A percentile compares a stretch with the other conserved stretches of the same genome.
Evolutionary conservation across 352 stramenopile species (phyloP).

Genomic region (Aphanomyces astaci): DNA sequence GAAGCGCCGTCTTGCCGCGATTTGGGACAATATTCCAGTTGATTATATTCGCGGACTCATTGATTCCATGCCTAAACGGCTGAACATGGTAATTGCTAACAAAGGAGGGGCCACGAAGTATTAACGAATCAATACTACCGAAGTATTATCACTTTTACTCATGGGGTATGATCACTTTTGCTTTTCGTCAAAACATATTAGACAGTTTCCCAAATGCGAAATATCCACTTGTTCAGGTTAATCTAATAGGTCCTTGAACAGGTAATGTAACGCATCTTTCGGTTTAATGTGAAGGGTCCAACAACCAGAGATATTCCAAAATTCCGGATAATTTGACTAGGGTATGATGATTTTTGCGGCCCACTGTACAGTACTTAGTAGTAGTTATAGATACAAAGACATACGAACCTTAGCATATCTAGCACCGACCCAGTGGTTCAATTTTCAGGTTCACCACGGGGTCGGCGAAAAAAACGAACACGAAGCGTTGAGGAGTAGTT

Average conservation of each 20-base stretch:
- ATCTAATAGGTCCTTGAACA: too few relatives aligned
- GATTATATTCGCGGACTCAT: background rate
- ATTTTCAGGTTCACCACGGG: too few relatives aligned
- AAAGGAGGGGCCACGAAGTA: background rate
- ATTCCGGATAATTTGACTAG: too few relatives aligned
- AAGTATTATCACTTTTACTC: background rate
- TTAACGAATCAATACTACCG: background rate
- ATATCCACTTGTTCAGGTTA: too few relatives aligned
- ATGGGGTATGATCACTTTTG: background rate
- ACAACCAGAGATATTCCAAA: background rate
- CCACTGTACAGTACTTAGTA: too few relatives aligned
- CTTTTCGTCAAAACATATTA: background rate
- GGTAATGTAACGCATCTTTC: too few relatives aligned
- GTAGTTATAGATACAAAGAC: too few relatives aligned
- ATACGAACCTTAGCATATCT: too few relatives aligned
- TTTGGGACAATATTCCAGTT: background rate
- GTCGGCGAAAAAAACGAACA: too few relatives aligned
- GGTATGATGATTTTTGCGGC: background rate
- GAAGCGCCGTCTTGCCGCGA: background rate
- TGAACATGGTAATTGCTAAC: background rate
- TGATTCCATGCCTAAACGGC: background rate
- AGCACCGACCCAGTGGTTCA: too few relatives aligned
- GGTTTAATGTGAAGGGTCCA: background rate
- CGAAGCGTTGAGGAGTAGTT: too few relatives aligned
- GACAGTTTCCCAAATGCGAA: too few relatives aligned